Evolutionary conservation across 176 grass and related monocot species (phyloP).

Genomic region (Cenchrus americanus): DNA sequence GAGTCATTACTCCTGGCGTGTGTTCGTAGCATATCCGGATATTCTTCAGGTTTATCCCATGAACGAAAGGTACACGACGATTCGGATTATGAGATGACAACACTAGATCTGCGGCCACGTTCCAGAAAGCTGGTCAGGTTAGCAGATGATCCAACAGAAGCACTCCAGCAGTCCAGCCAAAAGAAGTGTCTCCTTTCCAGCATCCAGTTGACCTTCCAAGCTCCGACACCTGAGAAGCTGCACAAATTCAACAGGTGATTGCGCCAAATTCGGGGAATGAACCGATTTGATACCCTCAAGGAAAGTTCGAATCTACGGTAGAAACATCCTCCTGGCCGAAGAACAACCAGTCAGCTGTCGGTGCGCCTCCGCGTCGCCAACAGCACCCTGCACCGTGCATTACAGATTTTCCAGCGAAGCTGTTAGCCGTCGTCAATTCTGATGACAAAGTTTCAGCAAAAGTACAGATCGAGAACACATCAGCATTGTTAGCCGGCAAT

Average conservation of each 20-base stretch:
- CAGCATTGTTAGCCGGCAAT: neutral
- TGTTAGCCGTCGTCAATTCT: slow-evolving; percentile 16
- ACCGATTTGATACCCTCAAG: neutral
- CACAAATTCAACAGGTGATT: neutral
- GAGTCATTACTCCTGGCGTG: neutral
- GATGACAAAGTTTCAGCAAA: neutral
- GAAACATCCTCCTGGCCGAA: neutral
- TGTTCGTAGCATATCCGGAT: slow-evolving; percentile 18
- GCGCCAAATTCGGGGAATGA: neutral
- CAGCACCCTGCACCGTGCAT: slow-evolving; percentile 9
- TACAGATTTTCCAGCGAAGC: neutral
- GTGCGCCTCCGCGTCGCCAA: neutral
- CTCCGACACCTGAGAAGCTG: neutral
- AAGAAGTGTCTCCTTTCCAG: neutral
- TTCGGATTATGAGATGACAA: slow-evolving; percentile 7
- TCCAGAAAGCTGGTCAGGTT: neutral
- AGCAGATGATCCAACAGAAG: slow-evolving; percentile 15
- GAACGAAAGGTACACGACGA: neutral
- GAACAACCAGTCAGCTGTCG: neutral
- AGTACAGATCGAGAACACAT: neutral
- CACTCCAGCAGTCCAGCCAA: neutral
- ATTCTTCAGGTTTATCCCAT: slow-evolving; percentile 35
- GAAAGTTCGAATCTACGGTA: neutral
- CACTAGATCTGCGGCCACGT: neutral
- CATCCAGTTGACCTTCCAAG: neutral